A percentile compares a stretch with the other conserved stretches of the same genome.
These are phyloP conservation scores for Mortierella sp. DNA, from an alignment of 371 early-diverging fungal species.

Conservation along the genomic window DNA sequence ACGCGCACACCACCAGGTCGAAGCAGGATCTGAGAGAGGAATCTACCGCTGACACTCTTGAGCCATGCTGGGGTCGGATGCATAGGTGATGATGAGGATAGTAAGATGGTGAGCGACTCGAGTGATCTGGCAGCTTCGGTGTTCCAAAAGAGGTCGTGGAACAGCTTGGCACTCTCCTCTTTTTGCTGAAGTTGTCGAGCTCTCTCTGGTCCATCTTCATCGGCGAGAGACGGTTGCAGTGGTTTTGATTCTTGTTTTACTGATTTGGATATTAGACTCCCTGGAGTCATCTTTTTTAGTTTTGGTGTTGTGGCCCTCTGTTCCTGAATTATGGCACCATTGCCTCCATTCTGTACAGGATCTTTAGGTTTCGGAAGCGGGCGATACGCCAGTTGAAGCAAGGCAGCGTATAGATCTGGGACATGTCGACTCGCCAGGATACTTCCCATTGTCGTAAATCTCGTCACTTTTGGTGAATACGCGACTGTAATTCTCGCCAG, in stretches of 20 bases:
- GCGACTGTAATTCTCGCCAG: conserved; percentile 34
- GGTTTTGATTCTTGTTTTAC: not conserved
- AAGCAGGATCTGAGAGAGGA: conserved; percentile 72
- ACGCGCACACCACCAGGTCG: conserved; percentile 72
- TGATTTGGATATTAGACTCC: conserved; percentile 18
- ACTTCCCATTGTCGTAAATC: conserved; percentile 71
- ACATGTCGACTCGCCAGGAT: conserved; percentile 67
- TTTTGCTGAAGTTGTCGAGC: conserved; percentile 22
- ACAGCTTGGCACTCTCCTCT: conserved; percentile 59
- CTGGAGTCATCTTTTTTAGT: conserved; percentile 24
- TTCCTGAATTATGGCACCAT: not conserved
- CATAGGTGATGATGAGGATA: conserved; percentile 65
- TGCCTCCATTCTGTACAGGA: not conserved
- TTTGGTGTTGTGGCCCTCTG: not conserved
- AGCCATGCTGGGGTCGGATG: conserved; percentile 76
- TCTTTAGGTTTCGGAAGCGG: conserved; percentile 60
- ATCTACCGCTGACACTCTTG: conserved; percentile 71
- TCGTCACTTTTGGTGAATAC: conserved; percentile 27
- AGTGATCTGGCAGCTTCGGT: conserved; percentile 68
- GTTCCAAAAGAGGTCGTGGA: conserved; percentile 56
- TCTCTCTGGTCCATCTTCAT: conserved; percentile 12
- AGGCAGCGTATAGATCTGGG: conserved; percentile 74
- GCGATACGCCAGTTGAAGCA: conserved; percentile 77
- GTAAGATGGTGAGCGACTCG: conserved; percentile 72
- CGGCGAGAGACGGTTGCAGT: not conserved